phyloP scores from a whole-genome alignment of 2,329 filamentous ascomycete species.

The Botrytis pseudocinerea region DNA sequence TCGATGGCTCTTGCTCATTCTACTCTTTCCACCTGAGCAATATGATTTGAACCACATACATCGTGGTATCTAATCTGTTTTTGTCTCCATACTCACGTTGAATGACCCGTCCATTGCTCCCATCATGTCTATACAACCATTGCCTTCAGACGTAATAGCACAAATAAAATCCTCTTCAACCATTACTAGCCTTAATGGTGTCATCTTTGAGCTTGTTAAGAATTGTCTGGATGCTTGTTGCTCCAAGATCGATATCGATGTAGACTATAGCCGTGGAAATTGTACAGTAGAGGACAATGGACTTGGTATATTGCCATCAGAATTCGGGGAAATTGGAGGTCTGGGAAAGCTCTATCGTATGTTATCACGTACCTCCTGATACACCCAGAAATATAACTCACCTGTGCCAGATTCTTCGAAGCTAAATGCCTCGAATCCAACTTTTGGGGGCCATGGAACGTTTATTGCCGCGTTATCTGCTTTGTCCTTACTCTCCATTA shows the following conservation, averaged over 20 bases:
- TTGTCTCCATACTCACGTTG: not conserved
- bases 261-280: conserved; percentile 74
- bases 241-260: conserved; percentile 63
- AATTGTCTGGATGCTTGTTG: conserved; percentile 85
- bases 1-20: conserved; percentile 21
- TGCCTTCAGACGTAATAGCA: conserved; percentile 69
- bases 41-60: not conserved
- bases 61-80: not conserved
- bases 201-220: conserved; percentile 70
- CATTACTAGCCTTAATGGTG: conserved; percentile 72
- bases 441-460: conserved; percentile 68
- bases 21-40: not conserved
- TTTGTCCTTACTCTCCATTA: conserved; percentile 74
- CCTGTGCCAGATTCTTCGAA: conserved; percentile 73
- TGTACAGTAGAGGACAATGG: conserved; percentile 87
- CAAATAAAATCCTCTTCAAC: conserved; percentile 84
- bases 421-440: conserved; percentile 47
- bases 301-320: conserved; percentile 67
- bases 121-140: conserved; percentile 60
- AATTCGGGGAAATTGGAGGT: conserved; percentile 71
- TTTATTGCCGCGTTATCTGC: conserved; percentile 78
- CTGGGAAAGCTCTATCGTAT: conserved; percentile 73
- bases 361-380: conserved; percentile 38
- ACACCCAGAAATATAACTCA: conserved; percentile 26
- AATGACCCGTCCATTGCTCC: not conserved